Conservation (phyloP, 768 basidiomycete species). For the Suillus alpinus region DNA sequence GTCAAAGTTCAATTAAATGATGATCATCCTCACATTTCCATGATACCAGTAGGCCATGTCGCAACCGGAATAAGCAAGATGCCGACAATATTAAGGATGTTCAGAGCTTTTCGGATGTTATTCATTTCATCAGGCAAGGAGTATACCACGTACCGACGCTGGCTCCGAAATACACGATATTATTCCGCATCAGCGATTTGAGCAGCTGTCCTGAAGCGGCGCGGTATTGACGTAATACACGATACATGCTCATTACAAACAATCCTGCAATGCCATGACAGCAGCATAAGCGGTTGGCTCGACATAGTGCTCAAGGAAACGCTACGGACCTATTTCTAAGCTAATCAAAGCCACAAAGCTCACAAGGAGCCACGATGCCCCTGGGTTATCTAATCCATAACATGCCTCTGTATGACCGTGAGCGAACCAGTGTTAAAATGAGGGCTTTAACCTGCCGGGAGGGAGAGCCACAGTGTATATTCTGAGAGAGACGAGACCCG, state of each 20-base stretch:
- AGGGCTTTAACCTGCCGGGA: background rate
- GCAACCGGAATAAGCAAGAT: background rate
- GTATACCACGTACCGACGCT: background rate
- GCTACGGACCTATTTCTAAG: background rate
- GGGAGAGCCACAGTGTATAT: background rate
- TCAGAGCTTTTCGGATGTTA: background rate
- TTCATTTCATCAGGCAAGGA: background rate
- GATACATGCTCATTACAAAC: background rate
- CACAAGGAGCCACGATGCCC: background rate
- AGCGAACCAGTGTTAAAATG: background rate
- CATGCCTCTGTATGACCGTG: background rate
- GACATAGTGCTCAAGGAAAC: too few relatives aligned
- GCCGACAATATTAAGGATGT: background rate
- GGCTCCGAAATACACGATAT: background rate
- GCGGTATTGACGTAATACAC: background rate
- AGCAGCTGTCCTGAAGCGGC: background rate
- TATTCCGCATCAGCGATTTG: background rate
- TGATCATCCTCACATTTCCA: background rate
- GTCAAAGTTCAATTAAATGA: background rate
- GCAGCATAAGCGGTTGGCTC: background rate
- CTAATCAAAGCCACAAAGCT: background rate
- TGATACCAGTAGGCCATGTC: background rate
- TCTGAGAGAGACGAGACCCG: background rate
- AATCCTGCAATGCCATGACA: background rate
- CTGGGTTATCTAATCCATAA: background rate